Percentiles rank a stretch among this genome's conserved stretches.
phyloP scores from a whole-genome alignment of 2,329 filamentous ascomycete species.

The Arthrobotrys iridis region DNA sequence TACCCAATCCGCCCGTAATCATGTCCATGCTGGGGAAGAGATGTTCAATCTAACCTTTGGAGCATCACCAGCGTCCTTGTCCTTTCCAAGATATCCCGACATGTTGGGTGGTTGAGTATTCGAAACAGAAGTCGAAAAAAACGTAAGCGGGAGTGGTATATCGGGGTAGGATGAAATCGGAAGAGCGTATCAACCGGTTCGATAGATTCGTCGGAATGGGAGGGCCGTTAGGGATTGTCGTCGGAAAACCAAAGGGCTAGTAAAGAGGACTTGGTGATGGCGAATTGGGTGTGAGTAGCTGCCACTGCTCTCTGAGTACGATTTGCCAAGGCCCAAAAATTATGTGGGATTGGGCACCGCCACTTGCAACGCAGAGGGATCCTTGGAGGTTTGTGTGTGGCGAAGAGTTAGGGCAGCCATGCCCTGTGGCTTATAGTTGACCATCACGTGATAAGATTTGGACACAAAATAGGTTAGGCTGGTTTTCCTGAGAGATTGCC shows the following conservation, averaged over 20 bases:
- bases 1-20: too few relatives aligned
- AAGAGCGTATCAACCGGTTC: background rate
- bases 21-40: too few relatives aligned
- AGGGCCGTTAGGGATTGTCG: background rate
- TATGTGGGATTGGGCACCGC: conserved; percentile 39
- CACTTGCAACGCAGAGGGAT: conserved; percentile 20
- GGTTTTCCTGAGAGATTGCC: too few relatives aligned
- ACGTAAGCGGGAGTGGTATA: background rate
- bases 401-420: conserved; percentile 47
- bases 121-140: background rate
- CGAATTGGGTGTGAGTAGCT: conserved; percentile 8
- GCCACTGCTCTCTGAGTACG: background rate
- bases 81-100: conserved; percentile 48
- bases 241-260: background rate
- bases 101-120: conserved; percentile 29
- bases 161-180: background rate
- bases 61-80: conserved; percentile 49
- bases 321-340: conserved; percentile 44
- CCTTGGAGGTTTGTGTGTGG: conserved; percentile 17
- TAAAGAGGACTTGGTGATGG: background rate
- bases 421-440: conserved; percentile 50
- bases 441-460: conserved; percentile 46
- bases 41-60: conserved; percentile 49
- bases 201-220: conserved; percentile 4
- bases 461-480: too few relatives aligned